Conservation (phyloP, 345 rosid species). For the Syzygium oleosum region DNA sequence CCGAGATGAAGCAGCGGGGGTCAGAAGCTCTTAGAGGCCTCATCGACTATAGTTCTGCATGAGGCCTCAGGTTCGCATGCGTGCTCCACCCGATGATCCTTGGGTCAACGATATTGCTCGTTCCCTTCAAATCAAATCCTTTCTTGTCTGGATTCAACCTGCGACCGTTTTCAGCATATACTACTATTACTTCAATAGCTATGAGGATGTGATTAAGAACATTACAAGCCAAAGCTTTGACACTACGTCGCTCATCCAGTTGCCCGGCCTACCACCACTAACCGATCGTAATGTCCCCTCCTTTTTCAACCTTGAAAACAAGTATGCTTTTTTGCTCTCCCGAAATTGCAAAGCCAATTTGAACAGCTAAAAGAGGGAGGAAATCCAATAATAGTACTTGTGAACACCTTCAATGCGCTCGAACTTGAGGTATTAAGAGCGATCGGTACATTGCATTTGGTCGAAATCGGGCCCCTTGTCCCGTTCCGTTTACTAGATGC, state of each 20-base stretch:
- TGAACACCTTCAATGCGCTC: slow-evolving; percentile 1
- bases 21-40: slow-evolving; percentile 3
- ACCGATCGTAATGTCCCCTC: slow-evolving; percentile 39
- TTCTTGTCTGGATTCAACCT: slow-evolving; percentile 58
- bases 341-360: neutral
- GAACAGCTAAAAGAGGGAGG: neutral
- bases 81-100: slow-evolving; percentile 11
- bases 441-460: neutral
- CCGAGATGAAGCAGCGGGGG: no score
- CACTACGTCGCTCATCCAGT: neutral
- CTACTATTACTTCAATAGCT: slow-evolving; percentile 40
- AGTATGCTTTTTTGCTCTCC: neutral
- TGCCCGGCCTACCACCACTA: slow-evolving; percentile 45
- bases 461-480: neutral
- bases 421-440: neutral
- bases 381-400: neutral
- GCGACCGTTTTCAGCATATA: slow-evolving; percentile 49
- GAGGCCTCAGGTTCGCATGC: neutral
- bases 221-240: neutral
- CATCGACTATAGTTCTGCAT: neutral
- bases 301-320: slow-evolving; percentile 18
- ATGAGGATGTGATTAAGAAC: slow-evolving; percentile 9
- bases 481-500: neutral
- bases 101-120: slow-evolving; percentile 48
- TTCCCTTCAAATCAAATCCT: slow-evolving; percentile 17